Base-by-base conservation (phyloP, 2,329 filamentous ascomycete genomes). In the Calonectria hawksworthii region DNA sequence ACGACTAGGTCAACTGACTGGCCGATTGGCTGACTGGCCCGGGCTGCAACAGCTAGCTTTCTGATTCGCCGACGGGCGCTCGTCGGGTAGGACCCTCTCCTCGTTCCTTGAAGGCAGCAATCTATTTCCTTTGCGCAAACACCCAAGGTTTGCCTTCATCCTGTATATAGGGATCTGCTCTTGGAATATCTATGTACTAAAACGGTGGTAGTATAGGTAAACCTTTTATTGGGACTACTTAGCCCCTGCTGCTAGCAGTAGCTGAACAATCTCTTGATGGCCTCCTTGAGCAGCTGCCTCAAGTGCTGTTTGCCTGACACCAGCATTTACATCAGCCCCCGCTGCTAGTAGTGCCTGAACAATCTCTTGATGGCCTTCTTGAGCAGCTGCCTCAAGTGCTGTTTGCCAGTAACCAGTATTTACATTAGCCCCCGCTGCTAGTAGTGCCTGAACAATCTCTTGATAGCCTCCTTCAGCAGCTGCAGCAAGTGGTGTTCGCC, bases 251-350 rank as follows among this genome's bases (percentile, higher is more conserved):
- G 8, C 14, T 18, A 30, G 28, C 26, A 59, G 28, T 23, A 21
- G 32, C 52, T 59, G 8, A 81, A 50, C 79, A 34, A 59, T 9
- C 30, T 34, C 52, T 8, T 21, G 3, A 30, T 59, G 13, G 9
- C 28, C 52, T 59, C 21, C 21, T 34, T 59, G 8, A 32, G 52
- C 28, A 18, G 52, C 52, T 59, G 16, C 16, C 4, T 59, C 6
- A 21, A 59, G 26, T 34, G 52, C 52, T 9, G 28, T 34, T 9
- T 13, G n/a, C 30, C 52, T 21, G 18, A 14, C 6, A 59, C 2
- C 11, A 59, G 26, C 52, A 59, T 59, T 59, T 1, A 59, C 14
- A 18, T 59, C 16, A 34, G 52, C 52, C 16, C 52, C 52, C 18
- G 52, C 52, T 59, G 28, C 13, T 32, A 34, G 52, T 26, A 59